Conservation (phyloP, 208 protist genomes). For the Wallacemonas sp. region DNA sequence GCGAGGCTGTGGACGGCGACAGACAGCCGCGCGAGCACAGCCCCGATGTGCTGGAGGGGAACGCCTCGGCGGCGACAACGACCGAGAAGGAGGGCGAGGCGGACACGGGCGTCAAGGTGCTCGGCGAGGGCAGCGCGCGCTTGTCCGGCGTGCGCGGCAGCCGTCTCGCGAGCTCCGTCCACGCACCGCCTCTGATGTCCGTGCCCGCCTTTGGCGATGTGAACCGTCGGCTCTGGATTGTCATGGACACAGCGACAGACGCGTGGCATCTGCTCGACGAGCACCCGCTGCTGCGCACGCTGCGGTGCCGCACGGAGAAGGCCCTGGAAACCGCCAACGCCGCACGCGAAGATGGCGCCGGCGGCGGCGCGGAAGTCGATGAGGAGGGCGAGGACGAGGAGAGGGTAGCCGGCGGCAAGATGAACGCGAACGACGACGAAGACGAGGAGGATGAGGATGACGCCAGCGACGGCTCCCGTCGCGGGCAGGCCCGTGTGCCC, state of each 20-base stretch:
- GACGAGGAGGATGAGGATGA: conserved; percentile 25
- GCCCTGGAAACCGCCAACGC: not conserved
- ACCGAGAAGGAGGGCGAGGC: not conserved
- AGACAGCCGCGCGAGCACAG: too few relatives aligned
- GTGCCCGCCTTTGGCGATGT: conserved; percentile 29
- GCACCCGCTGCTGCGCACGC: conserved; percentile 40
- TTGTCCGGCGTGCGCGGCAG: not conserved
- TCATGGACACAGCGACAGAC: conserved; percentile 26
- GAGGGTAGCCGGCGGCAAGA: not conserved
- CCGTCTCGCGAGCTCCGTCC: not conserved
- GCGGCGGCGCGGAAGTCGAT: not conserved
- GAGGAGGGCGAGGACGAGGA: conserved; percentile 23
- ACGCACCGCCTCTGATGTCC: not conserved
- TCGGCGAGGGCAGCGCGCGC: not conserved
- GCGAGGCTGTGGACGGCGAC: conserved; percentile 10
- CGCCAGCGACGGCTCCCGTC: conserved; percentile 19
- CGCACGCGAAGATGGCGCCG: not conserved
- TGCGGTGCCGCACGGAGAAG: conserved; percentile 32
- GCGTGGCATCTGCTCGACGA: conserved; percentile 63
- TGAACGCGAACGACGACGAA: conserved; percentile 18
- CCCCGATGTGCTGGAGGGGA: too few relatives aligned
- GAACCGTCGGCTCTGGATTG: conserved; percentile 41
- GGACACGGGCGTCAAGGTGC: too few relatives aligned
- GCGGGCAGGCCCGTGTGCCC: conserved; percentile 6
- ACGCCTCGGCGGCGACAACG: not conserved